Percentiles rank a stretch among this genome's conserved stretches.
These are phyloP conservation scores for Asterionellopsis glacialis DNA, from an alignment of 108 stramenopile genomes.

Conservation along the genomic window DNA sequence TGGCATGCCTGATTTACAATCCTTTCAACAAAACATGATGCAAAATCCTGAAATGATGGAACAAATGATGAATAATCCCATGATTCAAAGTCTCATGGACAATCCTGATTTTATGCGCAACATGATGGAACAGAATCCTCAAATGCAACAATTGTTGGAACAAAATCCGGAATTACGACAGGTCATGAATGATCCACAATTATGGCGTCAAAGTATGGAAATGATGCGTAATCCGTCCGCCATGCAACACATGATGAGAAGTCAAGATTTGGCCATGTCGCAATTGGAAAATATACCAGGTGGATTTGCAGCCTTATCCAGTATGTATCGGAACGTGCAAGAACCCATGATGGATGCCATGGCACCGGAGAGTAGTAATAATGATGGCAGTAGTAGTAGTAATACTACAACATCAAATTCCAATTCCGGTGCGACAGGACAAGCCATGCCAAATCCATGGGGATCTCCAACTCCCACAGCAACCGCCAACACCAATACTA, in stretches of 20 bases:
- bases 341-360: conserved; percentile 94
- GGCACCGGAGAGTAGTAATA: conserved; percentile 1
- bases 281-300: conserved; percentile 94
- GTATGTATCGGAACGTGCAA: conserved; percentile 93
- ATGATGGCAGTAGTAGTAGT: conserved; percentile 12
- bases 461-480: conserved; percentile 22
- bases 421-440: conserved; percentile 50
- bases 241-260: conserved; percentile 82
- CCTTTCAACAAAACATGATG: conserved; percentile 4
- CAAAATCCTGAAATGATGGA: conserved; percentile 54
- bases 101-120: conserved; percentile 86
- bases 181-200: conserved; percentile 81
- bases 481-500: neutral
- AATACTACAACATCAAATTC: neutral
- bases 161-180: conserved; percentile 88
- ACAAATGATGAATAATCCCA: conserved; percentile 76
- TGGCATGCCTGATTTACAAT: neutral
- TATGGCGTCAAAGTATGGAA: conserved; percentile 86
- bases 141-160: conserved; percentile 85
- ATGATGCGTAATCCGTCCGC: conserved; percentile 91
- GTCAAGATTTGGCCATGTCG: conserved; percentile 93
- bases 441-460: conserved; percentile 97
- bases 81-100: conserved; percentile 80
- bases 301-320: conserved; percentile 87
- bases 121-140: conserved; percentile 90